Evolutionary conservation across 1,284 basidiomycete species (phyloP).

Genomic region (Amylostereum chailletii): DNA sequence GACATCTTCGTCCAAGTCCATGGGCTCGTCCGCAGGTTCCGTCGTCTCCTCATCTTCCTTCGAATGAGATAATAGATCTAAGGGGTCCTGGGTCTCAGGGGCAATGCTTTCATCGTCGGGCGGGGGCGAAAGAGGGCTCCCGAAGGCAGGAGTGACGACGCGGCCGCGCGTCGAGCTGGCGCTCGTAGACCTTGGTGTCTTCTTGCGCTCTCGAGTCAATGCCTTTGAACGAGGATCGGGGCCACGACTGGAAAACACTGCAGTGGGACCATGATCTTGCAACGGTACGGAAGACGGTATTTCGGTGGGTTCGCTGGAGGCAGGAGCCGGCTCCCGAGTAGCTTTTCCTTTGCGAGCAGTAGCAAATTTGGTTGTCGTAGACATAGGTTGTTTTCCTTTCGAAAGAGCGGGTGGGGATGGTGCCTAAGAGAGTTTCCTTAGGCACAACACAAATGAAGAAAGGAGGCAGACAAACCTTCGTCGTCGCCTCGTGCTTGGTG

Average conservation of each 20-base stretch:
- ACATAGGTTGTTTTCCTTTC: too few species aligned
- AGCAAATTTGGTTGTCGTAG: neutral
- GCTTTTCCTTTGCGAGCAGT: neutral
- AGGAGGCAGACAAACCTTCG: too few species aligned
- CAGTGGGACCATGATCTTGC: conserved; percentile 19
- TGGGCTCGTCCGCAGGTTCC: conserved; percentile 35
- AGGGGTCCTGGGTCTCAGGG: conserved; percentile 8
- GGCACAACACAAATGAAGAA: too few species aligned
- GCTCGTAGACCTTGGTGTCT: too few species aligned
- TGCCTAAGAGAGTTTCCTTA: too few species aligned
- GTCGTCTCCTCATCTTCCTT: conserved; percentile 26
- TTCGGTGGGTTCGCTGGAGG: conserved; percentile 9
- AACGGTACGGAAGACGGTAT: conserved; percentile 29
- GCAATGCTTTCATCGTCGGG: conserved; percentile 12
- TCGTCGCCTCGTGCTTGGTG: too few species aligned
- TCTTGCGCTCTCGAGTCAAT: too few species aligned
- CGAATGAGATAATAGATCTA: conserved; percentile 7
- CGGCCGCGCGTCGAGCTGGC: neutral
- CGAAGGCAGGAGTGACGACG: neutral
- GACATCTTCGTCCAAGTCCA: conserved; percentile 14
- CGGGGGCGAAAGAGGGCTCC: neutral
- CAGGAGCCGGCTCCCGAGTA: neutral
- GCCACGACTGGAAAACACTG: neutral
- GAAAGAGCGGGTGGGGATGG: too few species aligned
- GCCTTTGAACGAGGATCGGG: neutral